These are phyloP conservation scores for Euphorbia peplus DNA, from an alignment of 345 rosid species.

Conservation along the genomic window DNA sequence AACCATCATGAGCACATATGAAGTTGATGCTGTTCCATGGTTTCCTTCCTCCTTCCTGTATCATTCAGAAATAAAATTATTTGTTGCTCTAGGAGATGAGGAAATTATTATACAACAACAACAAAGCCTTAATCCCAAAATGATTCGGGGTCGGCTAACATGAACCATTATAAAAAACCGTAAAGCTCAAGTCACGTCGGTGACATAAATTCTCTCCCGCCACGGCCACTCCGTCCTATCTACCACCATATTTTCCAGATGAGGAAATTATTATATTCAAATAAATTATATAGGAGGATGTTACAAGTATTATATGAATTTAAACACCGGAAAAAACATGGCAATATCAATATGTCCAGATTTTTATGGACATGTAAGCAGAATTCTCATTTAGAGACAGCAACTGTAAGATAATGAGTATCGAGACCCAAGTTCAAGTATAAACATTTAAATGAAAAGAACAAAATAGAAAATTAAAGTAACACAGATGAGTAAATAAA, in stretches of 20 bases:
- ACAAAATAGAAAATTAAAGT: not conserved
- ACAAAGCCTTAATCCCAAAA: too few species aligned
- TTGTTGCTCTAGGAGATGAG: not conserved
- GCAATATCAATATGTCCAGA: not conserved
- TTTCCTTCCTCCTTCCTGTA: conserved; percentile 87
- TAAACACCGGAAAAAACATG: not conserved
- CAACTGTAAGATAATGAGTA: not conserved
- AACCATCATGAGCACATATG: conserved; percentile 94
- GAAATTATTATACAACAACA: too few species aligned
- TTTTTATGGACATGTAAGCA: not conserved
- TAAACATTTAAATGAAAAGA: not conserved
- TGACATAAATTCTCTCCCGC: too few species aligned
- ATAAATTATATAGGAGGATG: not conserved
- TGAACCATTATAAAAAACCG: too few species aligned
- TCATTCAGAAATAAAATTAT: conserved; percentile 21
- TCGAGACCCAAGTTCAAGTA: not conserved
- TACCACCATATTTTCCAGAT: too few species aligned
- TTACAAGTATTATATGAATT: not conserved
- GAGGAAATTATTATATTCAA: conserved; percentile 1
- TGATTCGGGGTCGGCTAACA: too few species aligned
- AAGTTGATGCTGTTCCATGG: conserved; percentile 97
- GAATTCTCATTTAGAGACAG: not conserved
- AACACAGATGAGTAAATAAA: not conserved
- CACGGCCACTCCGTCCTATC: too few species aligned
- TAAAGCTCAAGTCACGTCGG: too few species aligned